Conservation (phyloP, 1,139 yeast species). For the Maudiozyma humilis region DNA sequence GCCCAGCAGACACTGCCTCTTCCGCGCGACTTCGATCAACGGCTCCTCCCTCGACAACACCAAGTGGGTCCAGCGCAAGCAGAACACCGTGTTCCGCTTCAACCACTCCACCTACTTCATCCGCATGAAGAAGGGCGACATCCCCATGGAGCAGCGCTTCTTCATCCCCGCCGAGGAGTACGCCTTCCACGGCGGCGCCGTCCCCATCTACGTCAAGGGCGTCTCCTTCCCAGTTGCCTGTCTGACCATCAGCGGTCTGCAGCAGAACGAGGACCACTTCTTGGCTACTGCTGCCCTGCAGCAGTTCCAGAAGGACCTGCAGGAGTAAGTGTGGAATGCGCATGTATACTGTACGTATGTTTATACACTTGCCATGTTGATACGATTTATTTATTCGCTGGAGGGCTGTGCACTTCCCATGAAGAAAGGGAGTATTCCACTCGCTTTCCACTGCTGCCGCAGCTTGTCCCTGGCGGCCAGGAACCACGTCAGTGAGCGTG, state of each 20-base stretch:
- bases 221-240: conserved; percentile 45
- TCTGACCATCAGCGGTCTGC: conserved; percentile 52
- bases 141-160: conserved; percentile 33
- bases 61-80: conserved; percentile 50
- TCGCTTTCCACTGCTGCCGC: conserved; percentile 42
- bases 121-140: conserved; percentile 38
- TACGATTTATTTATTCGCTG: neutral
- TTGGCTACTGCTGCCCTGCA: conserved; percentile 19
- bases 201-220: conserved; percentile 43
- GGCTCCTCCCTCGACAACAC: conserved; percentile 48
- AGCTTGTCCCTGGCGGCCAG: conserved; percentile 33
- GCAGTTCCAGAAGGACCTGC: conserved; percentile 6
- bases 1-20: conserved; percentile 43
- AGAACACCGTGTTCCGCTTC: conserved; percentile 43
- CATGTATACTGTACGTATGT: neutral
- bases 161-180: conserved; percentile 40
- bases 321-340: neutral
- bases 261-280: conserved; percentile 27
- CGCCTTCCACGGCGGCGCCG: conserved; percentile 57
- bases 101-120: conserved; percentile 47
- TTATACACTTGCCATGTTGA: neutral
- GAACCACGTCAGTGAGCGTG: conserved; percentile 28
- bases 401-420: no score
- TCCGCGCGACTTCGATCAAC: conserved; percentile 42
- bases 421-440: conserved; percentile 33